These are phyloP conservation scores for Nevesoporus exiguus DNA, from an alignment of 768 basidiomycete genomes.

Conservation along the genomic window DNA sequence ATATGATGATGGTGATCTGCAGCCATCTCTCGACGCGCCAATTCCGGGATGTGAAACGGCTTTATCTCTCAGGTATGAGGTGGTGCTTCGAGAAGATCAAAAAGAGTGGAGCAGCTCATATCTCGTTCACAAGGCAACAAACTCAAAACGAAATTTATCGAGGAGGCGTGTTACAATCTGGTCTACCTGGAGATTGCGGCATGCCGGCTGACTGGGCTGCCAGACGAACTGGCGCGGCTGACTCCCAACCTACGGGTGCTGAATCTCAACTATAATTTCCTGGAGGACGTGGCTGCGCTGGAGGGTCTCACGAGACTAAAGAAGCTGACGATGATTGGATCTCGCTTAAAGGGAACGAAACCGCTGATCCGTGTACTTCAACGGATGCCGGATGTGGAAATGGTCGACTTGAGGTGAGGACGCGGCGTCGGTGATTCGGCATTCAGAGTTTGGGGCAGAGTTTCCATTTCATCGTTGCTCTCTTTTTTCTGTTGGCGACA, in stretches of 20 bases:
- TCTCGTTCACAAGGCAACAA: conserved; percentile 61
- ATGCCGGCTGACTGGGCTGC: conserved; percentile 76
- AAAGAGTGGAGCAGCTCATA: conserved; percentile 14
- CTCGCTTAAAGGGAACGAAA: conserved; percentile 71
- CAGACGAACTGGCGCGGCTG: conserved; percentile 57
- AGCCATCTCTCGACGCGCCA: conserved; percentile 53
- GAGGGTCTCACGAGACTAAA: conserved; percentile 71
- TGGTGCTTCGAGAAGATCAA: conserved; percentile 12
- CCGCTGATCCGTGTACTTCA: conserved; percentile 68
- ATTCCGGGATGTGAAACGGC: conserved; percentile 86
- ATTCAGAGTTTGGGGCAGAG: background rate
- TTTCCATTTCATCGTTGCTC: background rate
- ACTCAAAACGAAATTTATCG: conserved; percentile 55
- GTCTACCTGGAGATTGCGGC: conserved; percentile 89
- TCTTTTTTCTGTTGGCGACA: conserved; percentile 12
- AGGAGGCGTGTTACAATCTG: conserved; percentile 82
- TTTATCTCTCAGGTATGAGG: conserved; percentile 87
- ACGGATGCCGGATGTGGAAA: conserved; percentile 76
- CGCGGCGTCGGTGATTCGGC: conserved; percentile 9
- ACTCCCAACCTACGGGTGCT: conserved; percentile 85
- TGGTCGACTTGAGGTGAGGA: conserved; percentile 85
- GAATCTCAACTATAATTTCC: conserved; percentile 97
- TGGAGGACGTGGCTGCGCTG: conserved; percentile 68
- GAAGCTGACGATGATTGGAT: conserved; percentile 86
- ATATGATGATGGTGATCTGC: conserved; percentile 31